A percentile compares a stretch with the other conserved stretches of the same genome.
Conservation (phyloP, 306 rosid species). For the Dryas octopetala region DNA sequence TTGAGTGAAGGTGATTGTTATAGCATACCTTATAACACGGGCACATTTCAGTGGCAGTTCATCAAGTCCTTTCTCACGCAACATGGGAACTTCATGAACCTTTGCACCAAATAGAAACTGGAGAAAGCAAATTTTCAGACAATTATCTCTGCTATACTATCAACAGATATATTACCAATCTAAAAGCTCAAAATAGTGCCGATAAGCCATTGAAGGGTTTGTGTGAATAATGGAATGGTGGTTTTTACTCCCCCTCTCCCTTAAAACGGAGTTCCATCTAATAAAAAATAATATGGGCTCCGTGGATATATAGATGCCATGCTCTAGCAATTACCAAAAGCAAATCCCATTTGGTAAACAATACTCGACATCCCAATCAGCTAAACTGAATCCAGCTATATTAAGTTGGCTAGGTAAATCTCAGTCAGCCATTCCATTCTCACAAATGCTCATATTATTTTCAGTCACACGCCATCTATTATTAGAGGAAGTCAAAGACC, state of each 20-base stretch:
- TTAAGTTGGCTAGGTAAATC: background rate
- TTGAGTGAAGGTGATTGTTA: background rate
- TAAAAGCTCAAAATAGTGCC: background rate
- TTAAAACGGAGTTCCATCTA: no score
- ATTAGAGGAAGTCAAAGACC: background rate
- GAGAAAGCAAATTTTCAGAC: slow-evolving; percentile 25
- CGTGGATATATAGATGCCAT: background rate
- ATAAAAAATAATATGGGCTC: no score
- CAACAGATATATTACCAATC: background rate
- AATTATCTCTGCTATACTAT: background rate
- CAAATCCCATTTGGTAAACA: background rate
- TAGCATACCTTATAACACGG: slow-evolving; percentile 54
- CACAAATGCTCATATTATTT: background rate
- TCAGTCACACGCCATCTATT: background rate
- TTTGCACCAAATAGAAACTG: slow-evolving; percentile 77
- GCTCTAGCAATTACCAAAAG: background rate
- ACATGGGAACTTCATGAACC: slow-evolving; percentile 51
- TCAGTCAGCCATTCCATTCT: background rate
- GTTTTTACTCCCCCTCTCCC: no score
- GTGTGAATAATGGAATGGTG: no score
- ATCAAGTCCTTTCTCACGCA: slow-evolving; percentile 51
- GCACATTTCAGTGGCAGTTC: slow-evolving; percentile 56
- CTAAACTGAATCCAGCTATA: background rate
- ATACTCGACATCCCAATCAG: slow-evolving; percentile 2
- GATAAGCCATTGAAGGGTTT: no score